Conservation (phyloP, 805 yeast genomes). For the Wickerhamiella spandovensis region DNA sequence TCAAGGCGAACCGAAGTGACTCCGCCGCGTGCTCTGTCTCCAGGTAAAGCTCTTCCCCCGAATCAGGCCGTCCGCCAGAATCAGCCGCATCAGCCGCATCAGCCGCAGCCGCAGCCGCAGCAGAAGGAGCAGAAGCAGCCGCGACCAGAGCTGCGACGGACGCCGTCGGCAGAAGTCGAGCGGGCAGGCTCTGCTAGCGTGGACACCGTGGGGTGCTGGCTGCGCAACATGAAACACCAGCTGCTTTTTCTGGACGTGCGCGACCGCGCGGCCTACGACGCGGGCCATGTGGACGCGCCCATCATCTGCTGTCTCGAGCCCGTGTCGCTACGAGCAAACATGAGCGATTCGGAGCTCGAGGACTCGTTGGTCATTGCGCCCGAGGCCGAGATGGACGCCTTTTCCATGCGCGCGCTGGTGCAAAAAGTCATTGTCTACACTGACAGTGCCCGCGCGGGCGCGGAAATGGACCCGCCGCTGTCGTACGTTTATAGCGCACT, state of each 20-base stretch:
- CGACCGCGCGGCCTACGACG: constrained; percentile 42
- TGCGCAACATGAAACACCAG: neutral
- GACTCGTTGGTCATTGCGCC: constrained; percentile 45
- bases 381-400: constrained; percentile 38
- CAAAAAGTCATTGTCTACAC: constrained; percentile 59
- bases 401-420: constrained; percentile 39
- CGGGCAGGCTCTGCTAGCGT: neutral
- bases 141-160: neutral
- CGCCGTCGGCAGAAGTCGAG: neutral
- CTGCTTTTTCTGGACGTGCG: constrained; percentile 64
- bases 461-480: constrained; percentile 21
- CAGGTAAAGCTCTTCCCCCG: no score
- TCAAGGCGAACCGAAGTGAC: no score
- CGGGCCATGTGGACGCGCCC: constrained; percentile 46
- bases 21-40: no score
- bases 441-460: constrained; percentile 17
- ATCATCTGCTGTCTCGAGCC: constrained; percentile 72
- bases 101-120: neutral
- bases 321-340: constrained; percentile 34
- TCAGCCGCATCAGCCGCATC: neutral
- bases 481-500: constrained; percentile 26
- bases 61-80: no score
- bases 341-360: constrained; percentile 56
- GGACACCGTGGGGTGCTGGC: neutral
- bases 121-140: neutral